Conservation (phyloP, 108 stramenopile species). For the Cyclotella baltica region DNA sequence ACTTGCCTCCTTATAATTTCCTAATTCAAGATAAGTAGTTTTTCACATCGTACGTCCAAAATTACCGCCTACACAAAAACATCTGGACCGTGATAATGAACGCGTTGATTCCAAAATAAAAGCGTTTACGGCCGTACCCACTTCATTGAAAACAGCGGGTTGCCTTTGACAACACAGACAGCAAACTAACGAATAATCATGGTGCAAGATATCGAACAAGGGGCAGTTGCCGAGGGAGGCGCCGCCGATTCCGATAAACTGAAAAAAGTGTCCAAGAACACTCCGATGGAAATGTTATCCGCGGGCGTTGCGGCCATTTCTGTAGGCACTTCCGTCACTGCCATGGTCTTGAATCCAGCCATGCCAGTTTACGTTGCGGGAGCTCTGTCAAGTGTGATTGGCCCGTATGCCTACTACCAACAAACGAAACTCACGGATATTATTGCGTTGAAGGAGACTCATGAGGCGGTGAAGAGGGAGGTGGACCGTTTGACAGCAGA, state of each 20-base stretch:
- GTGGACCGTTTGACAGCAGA: conserved; percentile 42
- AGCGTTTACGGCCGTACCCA: too few relatives aligned
- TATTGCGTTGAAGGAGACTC: conserved; percentile 48
- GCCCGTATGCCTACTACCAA: conserved; percentile 43
- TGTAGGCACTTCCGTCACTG: conserved; percentile 57
- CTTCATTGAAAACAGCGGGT: too few relatives aligned
- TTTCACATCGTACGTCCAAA: too few relatives aligned
- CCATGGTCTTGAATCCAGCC: conserved; percentile 62
- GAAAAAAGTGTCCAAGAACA: conserved; percentile 62
- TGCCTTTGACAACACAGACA: too few relatives aligned
- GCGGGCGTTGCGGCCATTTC: conserved; percentile 59
- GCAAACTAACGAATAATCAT: neutral
- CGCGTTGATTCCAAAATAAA: too few relatives aligned
- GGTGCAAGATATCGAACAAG: conserved; percentile 14
- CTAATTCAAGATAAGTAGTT: too few relatives aligned
- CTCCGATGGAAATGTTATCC: conserved; percentile 61
- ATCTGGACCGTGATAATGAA: too few relatives aligned
- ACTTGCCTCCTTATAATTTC: too few relatives aligned
- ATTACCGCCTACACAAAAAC: too few relatives aligned
- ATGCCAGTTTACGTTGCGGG: conserved; percentile 61
- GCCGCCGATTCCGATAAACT: conserved; percentile 28
- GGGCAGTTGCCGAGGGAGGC: conserved; percentile 2
- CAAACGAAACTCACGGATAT: conserved; percentile 49
- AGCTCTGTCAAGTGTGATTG: too few relatives aligned
- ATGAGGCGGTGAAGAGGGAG: conserved; percentile 39